Conservation (phyloP, 2,329 filamentous ascomycete genomes). For the Cladosporium phlei region DNA sequence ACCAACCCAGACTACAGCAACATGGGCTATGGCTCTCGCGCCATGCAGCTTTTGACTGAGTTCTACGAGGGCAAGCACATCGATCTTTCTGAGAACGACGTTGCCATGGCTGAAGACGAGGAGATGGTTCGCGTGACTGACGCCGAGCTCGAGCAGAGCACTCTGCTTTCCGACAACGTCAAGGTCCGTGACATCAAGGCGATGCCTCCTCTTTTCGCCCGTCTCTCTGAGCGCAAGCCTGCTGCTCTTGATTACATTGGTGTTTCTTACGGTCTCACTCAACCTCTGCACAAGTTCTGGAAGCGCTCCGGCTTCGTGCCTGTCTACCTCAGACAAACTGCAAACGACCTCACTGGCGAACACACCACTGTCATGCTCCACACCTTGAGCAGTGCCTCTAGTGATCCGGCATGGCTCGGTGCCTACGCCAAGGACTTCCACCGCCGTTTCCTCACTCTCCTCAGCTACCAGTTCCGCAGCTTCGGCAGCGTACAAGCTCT, state of each 20-base stretch:
- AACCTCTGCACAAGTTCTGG: constrained; percentile 91
- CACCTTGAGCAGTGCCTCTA: constrained; percentile 59
- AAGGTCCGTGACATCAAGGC: constrained; percentile 82
- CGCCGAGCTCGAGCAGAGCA: constrained; percentile 69
- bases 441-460: constrained; percentile 78
- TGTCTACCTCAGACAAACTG: constrained; percentile 89
- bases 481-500: constrained; percentile 76
- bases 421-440: constrained; percentile 93
- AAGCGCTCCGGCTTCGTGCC: constrained; percentile 81
- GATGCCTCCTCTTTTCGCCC: constrained; percentile 91
- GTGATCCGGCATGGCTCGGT: constrained; percentile 78
- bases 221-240: constrained; percentile 75
- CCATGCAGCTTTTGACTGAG: constrained; percentile 78
- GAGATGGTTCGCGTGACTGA: constrained; percentile 74
- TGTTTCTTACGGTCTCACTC: constrained; percentile 89
- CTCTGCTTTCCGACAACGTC: constrained; percentile 79
- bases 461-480: constrained; percentile 86
- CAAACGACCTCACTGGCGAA: constrained; percentile 94
- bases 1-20: constrained; percentile 89
- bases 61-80: constrained; percentile 95
- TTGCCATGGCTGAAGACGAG: constrained; percentile 42
- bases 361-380: constrained; percentile 97
- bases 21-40: constrained; percentile 91
- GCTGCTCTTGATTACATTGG: constrained; percentile 85
- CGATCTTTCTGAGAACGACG: constrained; percentile 66